Conservation (phyloP, 192 early-diverging fungal species). For the Linnemannia zychae region DNA sequence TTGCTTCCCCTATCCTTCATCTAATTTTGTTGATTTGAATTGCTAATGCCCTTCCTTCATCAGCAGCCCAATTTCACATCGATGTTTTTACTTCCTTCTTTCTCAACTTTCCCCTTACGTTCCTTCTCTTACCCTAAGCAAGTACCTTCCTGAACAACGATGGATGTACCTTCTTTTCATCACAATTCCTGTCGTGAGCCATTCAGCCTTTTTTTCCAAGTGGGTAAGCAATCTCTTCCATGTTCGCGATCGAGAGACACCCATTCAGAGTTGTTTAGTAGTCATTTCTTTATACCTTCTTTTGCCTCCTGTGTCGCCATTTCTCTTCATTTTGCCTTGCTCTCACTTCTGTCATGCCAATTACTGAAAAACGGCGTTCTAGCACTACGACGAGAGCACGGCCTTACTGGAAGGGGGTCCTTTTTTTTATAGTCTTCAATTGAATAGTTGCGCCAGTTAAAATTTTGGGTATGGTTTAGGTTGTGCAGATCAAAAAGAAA, state of each 20-base stretch:
- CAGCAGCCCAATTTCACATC: neutral
- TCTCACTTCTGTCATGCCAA: neutral
- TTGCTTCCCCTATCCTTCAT: neutral
- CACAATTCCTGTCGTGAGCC: too few species aligned
- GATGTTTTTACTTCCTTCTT: neutral
- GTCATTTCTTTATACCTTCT: neutral
- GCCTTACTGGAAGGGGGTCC: neutral
- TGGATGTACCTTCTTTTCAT: neutral
- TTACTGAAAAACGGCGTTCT: neutral
- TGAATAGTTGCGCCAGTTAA: neutral
- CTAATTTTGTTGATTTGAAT: neutral
- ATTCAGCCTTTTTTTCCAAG: too few species aligned
- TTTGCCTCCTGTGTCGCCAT: neutral
- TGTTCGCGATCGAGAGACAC: too few species aligned
- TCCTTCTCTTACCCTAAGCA: neutral
- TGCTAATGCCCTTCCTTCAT: neutral
- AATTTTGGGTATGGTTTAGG: neutral
- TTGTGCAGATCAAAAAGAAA: conserved; percentile 12
- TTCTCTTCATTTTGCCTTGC: neutral
- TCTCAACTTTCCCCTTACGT: neutral
- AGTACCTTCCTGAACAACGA: neutral
- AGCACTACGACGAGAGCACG: too few species aligned
- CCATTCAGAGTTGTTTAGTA: too few species aligned
- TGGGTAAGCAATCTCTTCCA: too few species aligned
- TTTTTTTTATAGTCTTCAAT: neutral